Evolutionary conservation across 1,139 yeast species (phyloP), one percentile per base, ranked within the genome.

Genomic region (Blastobotrys aristatus): DNA sequence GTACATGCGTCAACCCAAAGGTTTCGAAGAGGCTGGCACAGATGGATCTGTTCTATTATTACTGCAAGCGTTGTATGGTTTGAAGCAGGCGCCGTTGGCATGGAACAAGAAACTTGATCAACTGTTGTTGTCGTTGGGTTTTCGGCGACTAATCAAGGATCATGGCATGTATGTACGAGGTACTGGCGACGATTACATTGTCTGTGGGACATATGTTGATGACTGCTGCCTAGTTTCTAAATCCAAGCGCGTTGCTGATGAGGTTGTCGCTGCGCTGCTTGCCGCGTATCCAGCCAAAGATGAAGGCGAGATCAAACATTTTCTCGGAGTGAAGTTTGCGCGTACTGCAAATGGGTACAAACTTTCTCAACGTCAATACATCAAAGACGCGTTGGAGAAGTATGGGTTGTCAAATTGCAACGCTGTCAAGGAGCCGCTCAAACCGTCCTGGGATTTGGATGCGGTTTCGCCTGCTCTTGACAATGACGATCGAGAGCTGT

Each of bases 61-160:
- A 4, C 47, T 46, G 16, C 57, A 56, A 45, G 46, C 51, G 31
- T 33, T 59, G 1, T 59, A 58, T 46, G 60, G 64, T 0, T 36
- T 59, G 8, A 50, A 53, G 27, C 64, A 59, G 40, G 56, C 62
- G 13, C 59, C 62, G 1, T 29, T 49, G 16, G 51, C 54, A 33
- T 59, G 62, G 58, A 53, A 54, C 40, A 40, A 35, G 3, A 37
- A 20, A 3, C 18, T 39, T 14, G 16, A 31, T 10, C 27, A 35
- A 14, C 34, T 35, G 16, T 32, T 43, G 26, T 27, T 30, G 30
- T 20, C 37, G 33, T 24, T 53, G 21, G 57, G 52, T 10, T 36
- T 36, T 33, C 5, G 7, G 8, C 21, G 37, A n/a, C 7, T 33
- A 7, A 8, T 6, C 4, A 33, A 33, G 13, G 37, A 33, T 33